These are phyloP conservation scores for Chrysoporthe deuterocubensis DNA, from an alignment of 2,329 filamentous ascomycete genomes.

Conservation along the genomic window DNA sequence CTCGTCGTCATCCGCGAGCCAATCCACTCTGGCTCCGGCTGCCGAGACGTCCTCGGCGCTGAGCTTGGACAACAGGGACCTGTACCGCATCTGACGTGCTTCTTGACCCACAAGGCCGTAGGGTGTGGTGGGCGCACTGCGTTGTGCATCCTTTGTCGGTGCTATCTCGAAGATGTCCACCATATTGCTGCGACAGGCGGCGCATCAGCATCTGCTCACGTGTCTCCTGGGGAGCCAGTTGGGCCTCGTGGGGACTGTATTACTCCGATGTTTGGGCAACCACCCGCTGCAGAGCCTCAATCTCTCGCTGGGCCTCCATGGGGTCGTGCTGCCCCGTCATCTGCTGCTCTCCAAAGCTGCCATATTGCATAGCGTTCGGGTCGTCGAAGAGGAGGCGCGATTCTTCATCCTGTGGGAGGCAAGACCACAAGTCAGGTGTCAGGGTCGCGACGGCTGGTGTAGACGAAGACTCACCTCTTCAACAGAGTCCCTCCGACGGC, in stretches of 20 bases:
- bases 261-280: constrained; percentile 69
- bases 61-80: constrained; percentile 64
- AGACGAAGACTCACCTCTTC: constrained; percentile 21
- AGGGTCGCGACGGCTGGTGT: neutral
- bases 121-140: constrained; percentile 39
- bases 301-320: constrained; percentile 65
- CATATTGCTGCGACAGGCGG: constrained; percentile 56
- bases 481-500: constrained; percentile 26
- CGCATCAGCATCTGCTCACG: constrained; percentile 19
- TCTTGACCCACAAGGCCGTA: constrained; percentile 60
- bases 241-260: constrained; percentile 19
- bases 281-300: constrained; percentile 66
- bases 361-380: constrained; percentile 61
- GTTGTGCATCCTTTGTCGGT: constrained; percentile 50
- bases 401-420: constrained; percentile 56
- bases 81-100: constrained; percentile 60
- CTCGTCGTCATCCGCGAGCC: constrained; percentile 56
- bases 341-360: constrained; percentile 63
- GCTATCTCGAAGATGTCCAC: constrained; percentile 71
- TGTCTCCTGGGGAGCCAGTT: neutral
- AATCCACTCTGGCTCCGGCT: constrained; percentile 57
- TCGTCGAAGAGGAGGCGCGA: constrained; percentile 65
- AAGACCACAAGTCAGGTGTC: constrained; percentile 12
- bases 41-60: constrained; percentile 49
- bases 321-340: constrained; percentile 61